phyloP scores from a whole-genome alignment of 169 alveolate genomes.

The Plasmodium billcollinsi region DNA sequence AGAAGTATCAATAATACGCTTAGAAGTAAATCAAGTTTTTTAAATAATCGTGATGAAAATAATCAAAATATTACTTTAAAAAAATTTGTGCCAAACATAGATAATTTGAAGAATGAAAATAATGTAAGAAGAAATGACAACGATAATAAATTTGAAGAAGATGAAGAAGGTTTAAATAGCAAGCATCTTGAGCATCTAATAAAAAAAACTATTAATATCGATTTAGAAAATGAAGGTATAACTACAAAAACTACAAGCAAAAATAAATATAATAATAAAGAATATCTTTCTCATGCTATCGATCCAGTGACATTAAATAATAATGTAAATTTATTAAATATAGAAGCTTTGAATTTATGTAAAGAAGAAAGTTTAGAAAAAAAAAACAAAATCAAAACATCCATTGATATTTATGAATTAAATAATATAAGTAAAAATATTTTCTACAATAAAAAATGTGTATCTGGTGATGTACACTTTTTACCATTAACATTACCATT shows the following conservation, averaged over 20 bases:
- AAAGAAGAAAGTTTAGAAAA: constrained; percentile 19
- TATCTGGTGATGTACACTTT: constrained; percentile 56
- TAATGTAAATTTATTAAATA: constrained; percentile 21
- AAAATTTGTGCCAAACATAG: constrained; percentile 72
- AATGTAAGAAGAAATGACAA: constrained; percentile 28
- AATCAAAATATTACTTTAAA: constrained; percentile 33
- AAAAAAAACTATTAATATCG: constrained; percentile 48
- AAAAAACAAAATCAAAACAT: constrained; percentile 31
- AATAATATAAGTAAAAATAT: constrained; percentile 76
- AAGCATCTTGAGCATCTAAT: constrained; percentile 53
- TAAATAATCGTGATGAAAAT: constrained; percentile 37
- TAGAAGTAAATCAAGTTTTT: constrained; percentile 51
- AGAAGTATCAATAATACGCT: constrained; percentile 72
- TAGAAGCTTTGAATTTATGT: constrained; percentile 7
- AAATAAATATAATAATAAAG: constrained; percentile 24
- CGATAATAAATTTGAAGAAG: constrained; percentile 20
- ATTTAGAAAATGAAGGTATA: constrained; percentile 34
- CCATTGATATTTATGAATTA: constrained; percentile 66
- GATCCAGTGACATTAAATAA: constrained; percentile 10
- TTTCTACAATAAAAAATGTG: constrained; percentile 59
- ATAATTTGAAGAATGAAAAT: constrained; percentile 58
- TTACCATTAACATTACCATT: constrained; percentile 73
- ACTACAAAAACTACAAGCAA: constrained; percentile 11
- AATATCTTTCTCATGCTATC: constrained; percentile 19
- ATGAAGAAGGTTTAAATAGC: constrained; percentile 41